These are phyloP conservation scores for Knufia fluminis DNA, from an alignment of 2,329 filamentous ascomycete species.

Conservation along the genomic window DNA sequence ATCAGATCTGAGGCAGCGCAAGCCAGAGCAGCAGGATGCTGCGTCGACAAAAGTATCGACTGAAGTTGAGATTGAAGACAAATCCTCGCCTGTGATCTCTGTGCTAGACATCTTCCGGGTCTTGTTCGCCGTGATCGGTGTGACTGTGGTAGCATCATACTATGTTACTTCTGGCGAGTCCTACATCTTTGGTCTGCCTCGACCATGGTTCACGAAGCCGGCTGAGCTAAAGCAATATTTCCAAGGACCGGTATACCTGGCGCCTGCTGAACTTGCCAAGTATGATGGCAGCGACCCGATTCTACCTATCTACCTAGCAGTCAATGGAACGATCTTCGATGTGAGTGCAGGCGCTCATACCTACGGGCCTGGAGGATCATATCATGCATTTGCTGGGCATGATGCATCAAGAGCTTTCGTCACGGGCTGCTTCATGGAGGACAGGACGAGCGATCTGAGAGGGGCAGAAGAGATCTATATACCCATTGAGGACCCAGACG, in stretches of 20 bases:
- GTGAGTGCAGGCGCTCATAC: constrained; percentile 46
- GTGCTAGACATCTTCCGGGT: constrained; percentile 60
- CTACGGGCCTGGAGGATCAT: constrained; percentile 77
- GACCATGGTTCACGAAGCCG: constrained; percentile 51
- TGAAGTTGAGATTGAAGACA: constrained; percentile 15
- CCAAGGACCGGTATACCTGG: constrained; percentile 58
- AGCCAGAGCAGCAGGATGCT: constrained; percentile 2
- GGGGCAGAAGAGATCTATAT: constrained; percentile 81
- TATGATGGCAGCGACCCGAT: constrained; percentile 69
- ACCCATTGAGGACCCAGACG: constrained; percentile 54
- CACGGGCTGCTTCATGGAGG: constrained; percentile 83
- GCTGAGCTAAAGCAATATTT: constrained; percentile 52
- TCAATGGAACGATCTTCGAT: constrained; percentile 62
- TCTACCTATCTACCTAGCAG: constrained; percentile 78
- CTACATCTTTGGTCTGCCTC: constrained; percentile 56
- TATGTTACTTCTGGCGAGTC: constrained; percentile 63
- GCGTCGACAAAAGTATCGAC: not conserved
- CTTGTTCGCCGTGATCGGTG: constrained; percentile 55
- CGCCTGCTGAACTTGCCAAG: constrained; percentile 59
- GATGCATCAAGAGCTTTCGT: constrained; percentile 86
- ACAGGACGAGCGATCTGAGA: constrained; percentile 72
- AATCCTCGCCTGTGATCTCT: constrained; percentile 28
- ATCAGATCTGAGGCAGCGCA: constrained; percentile 11
- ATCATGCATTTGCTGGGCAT: constrained; percentile 74
- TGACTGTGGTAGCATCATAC: constrained; percentile 64